Evolutionary conservation across 352 stramenopile species (phyloP), one percentile per base, ranked within the genome.

Genomic region (Globisporangium paddicum): DNA sequence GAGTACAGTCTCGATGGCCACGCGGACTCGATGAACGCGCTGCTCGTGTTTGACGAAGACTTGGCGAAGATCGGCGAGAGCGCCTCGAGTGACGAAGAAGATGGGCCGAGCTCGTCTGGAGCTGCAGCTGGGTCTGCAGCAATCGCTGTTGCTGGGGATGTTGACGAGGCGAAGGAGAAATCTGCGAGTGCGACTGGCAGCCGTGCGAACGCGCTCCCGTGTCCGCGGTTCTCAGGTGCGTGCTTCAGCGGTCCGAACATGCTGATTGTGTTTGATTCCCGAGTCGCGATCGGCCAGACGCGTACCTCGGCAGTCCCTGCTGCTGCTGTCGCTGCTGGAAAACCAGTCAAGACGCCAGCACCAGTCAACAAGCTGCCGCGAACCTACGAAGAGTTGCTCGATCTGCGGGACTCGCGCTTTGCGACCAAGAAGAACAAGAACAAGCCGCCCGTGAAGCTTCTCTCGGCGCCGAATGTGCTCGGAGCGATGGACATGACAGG

Each of bases 201-300:
- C 3, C 66, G 42, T 13, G 72, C 71, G 18, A 72, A 63, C 42
- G 71, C 63, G 38, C 63, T 92, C 28, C 86, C 86, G 7, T 93
- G 84, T 55, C 86, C 83, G 32, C 79, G 86, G 0, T 84, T 95
- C 46, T 93, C 79, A 3, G 83, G 86, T 16, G 86, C 77, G 21
- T 83, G 69, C 56, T 95, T 95, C 49, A 93, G 86, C 53, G 86
- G 86, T 0, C 86, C 86, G 26, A 95, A 95, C 46, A 84, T 90
- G 70, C 68, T 95, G 32, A 57, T 95, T 10, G 72, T 93, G 32
- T 95, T 95, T 50, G 86, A 95, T 54, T 93, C 86, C 21, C 83
- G 83, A 0, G 72, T 89, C 1, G 85, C 82, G 28, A 91, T 95
- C 26, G 82, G 81, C 19, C 85, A 93, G 59, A 81, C 73, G 1